Base-by-base conservation (phyloP, 2,329 filamentous ascomycete genomes). In the Neofusicoccum kwambonambiense region DNA sequence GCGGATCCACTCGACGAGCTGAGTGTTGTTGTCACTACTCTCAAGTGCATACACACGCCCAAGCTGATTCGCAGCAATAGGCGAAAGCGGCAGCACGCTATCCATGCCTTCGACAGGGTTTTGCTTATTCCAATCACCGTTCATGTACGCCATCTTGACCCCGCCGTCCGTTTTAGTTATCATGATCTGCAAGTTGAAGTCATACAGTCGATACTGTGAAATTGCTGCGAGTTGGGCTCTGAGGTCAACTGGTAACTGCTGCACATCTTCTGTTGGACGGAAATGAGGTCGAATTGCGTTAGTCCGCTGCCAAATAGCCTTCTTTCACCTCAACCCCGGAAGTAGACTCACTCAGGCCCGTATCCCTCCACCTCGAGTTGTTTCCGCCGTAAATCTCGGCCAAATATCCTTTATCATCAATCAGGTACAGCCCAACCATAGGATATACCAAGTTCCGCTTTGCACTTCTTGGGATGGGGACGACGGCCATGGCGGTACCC, bases 121-220 rank as follows among this genome's bases (percentile, higher is more conserved):
- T 4, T 12, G 12, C 1, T 5, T 5, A 3, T 6, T 3, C 57
- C 57, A 61, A 27, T 15, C 12, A 15, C 57, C 57, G 41, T 61
- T 41, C 57, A 61, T 61, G 57, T 61, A 61, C n/a, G 57, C 57
- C 57, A 61, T 61, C 6, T 44, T 47, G 19, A 61, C 57, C 42
- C 57, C 57, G 42, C 57, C 57, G 12, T 3, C 44, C 2, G 31
- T 37, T 17, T 61, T 37, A 5, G 57, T 49, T 3, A 61, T 61
- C 8, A 61, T 15, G 31, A 61, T 15, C 35, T 61, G 57, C n/a
- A 50, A 5, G 44, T 61, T 61, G 44, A 8, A 61, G 17, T 61
- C 44, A 31, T 61, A 34, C 0, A 34, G n/a, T 1, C 57, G 31
- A n/a, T 50, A 50, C 45, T 61, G 44, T 17, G 57, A 37, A 31